phyloP scores from a whole-genome alignment of 2,329 filamentous ascomycete species.

The Colletotrichum lindemuthianum region DNA sequence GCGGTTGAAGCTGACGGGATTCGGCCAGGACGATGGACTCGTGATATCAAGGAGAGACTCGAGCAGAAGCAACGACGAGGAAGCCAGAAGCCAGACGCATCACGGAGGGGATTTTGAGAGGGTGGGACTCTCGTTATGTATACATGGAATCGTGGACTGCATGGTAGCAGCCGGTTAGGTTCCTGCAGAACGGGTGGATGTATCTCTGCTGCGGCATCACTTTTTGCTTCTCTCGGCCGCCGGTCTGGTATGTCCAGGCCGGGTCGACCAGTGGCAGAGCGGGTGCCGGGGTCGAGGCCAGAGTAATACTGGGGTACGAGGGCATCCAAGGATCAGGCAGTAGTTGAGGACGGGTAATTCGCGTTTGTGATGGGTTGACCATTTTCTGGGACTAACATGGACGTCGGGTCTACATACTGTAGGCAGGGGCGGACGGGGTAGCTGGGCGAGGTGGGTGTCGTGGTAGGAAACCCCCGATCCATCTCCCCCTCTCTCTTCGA shows the following conservation, averaged over 20 bases:
- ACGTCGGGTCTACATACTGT: not conserved
- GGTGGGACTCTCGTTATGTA: conserved; percentile 34
- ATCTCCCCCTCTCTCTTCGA: not conserved
- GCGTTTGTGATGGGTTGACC: conserved; percentile 28
- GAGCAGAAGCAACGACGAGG: conserved; percentile 29
- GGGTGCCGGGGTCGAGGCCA: conserved; percentile 23
- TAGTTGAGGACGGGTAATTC: conserved; percentile 32
- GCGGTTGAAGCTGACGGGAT: conserved; percentile 4
- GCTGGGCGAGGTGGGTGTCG: conserved; percentile 21
- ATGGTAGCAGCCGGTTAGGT: conserved; percentile 6
- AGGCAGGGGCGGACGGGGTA: conserved; percentile 26
- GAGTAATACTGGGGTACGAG: conserved; percentile 26
- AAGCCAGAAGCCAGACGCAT: conserved; percentile 14
- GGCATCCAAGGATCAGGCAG: conserved; percentile 31
- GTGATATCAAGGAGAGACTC: conserved; percentile 36
- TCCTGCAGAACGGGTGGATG: conserved; percentile 22
- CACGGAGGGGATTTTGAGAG: conserved; percentile 19
- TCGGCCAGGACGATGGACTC: conserved; percentile 20
- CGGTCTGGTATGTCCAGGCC: conserved; percentile 7
- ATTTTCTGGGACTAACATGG: conserved; percentile 27
- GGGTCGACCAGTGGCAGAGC: conserved; percentile 30
- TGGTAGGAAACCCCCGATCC: conserved; percentile 23
- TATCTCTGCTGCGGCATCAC: conserved; percentile 12
- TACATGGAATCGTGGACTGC: conserved; percentile 27
- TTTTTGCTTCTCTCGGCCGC: conserved; percentile 11